Percentiles rank a stretch among this genome's conserved stretches.
Evolutionary conservation across 148 eudicot genomes (phyloP).

Genomic region (Persicaria tinctoria): DNA sequence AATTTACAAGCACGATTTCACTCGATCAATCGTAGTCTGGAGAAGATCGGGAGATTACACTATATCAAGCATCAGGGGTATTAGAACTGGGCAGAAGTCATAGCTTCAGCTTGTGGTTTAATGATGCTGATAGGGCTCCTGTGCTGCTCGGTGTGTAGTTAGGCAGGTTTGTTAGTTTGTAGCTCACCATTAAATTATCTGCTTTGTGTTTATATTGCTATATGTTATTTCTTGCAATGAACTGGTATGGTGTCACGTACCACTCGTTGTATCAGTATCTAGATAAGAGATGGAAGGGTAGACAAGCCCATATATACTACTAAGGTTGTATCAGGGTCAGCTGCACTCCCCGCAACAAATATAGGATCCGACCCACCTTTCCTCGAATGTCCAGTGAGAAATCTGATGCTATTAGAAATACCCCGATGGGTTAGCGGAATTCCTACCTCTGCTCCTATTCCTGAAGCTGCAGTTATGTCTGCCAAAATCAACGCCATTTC

Average conservation of each 20-base stretch:
- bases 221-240: no score
- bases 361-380: no score
- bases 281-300: no score
- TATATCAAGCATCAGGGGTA: background rate
- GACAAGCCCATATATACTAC: no score
- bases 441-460: constrained; percentile 91
- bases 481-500: constrained; percentile 15
- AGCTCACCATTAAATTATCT: no score
- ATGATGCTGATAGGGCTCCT: constrained; percentile 37
- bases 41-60: background rate
- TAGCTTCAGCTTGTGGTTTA: constrained; percentile 38
- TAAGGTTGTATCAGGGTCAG: no score
- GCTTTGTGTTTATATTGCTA: no score
- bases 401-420: constrained; percentile 65
- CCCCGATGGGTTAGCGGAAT: constrained; percentile 94
- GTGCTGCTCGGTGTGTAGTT: constrained; percentile 35
- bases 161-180: no score
- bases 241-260: no score
- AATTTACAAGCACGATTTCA: background rate
- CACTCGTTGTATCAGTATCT: no score
- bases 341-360: no score
- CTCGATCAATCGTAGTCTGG: background rate
- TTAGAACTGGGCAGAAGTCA: constrained; percentile 11
- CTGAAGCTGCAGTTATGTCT: constrained; percentile 99
- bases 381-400: no score